These are phyloP conservation scores for Talaromyces amestolkiae DNA, from an alignment of 2,329 filamentous ascomycete genomes.

Conservation along the genomic window DNA sequence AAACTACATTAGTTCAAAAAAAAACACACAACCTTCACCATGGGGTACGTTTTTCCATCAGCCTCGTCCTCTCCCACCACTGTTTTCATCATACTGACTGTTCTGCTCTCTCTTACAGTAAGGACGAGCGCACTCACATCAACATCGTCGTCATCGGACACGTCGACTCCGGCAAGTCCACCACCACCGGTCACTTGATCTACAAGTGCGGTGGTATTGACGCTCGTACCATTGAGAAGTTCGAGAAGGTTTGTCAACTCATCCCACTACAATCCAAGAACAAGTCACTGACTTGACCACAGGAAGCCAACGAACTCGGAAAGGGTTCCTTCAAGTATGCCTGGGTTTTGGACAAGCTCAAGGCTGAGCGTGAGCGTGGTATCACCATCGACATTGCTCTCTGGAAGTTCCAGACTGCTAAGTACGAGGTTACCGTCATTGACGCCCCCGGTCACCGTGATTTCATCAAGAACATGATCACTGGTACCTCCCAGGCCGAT, in stretches of 20 bases:
- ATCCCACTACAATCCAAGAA: not conserved
- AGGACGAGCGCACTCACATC: conserved; percentile 93
- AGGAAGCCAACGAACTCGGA: conserved; percentile 98
- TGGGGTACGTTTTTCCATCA: conserved; percentile 53
- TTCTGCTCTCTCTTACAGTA: conserved; percentile 57
- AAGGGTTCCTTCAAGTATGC: conserved; percentile 99
- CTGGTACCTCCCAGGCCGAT: conserved; percentile 99
- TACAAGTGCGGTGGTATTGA: conserved; percentile 99
- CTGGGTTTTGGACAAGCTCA: conserved; percentile 99
- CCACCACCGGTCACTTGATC: conserved; percentile 95
- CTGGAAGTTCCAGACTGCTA: conserved; percentile 99
- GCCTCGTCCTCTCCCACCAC: not conserved
- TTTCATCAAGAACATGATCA: conserved; percentile 99
- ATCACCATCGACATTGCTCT: conserved; percentile 99
- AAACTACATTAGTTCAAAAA: conserved; percentile 45
- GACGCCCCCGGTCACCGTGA: conserved; percentile 99
- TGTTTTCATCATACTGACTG: conserved; percentile 17
- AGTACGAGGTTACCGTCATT: conserved; percentile 98
- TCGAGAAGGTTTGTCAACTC: conserved; percentile 84
- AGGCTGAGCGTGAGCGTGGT: conserved; percentile 99
- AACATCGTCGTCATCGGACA: conserved; percentile 99
- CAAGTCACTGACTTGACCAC: conserved; percentile 24
- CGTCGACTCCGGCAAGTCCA: conserved; percentile 99
- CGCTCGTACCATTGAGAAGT: conserved; percentile 99
- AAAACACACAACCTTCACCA: conserved; percentile 52